Conservation (phyloP, 2,329 filamentous ascomycete genomes). For the Dothistroma septosporum region DNA sequence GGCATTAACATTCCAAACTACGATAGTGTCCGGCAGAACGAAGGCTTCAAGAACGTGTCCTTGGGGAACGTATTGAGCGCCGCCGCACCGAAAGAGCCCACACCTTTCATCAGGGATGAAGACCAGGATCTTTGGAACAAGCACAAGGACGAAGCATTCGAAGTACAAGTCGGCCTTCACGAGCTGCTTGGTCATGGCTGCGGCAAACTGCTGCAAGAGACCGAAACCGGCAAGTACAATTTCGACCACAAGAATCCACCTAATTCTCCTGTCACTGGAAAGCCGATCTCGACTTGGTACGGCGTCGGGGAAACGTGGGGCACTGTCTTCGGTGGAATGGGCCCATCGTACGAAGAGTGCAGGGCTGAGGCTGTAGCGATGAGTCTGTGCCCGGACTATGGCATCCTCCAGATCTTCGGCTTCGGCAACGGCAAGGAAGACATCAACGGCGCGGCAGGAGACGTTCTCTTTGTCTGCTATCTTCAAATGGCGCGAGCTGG, state of each 20-base stretch:
- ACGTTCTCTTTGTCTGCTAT: constrained; percentile 84
- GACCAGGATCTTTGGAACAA: constrained; percentile 76
- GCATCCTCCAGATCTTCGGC: constrained; percentile 84
- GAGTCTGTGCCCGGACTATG: constrained; percentile 83
- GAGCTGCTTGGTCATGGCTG: constrained; percentile 90
- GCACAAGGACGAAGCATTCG: constrained; percentile 82
- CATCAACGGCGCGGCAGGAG: constrained; percentile 71
- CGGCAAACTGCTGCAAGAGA: constrained; percentile 90
- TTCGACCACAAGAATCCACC: constrained; percentile 82
- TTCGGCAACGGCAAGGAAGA: constrained; percentile 74
- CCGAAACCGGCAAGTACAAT: constrained; percentile 74
- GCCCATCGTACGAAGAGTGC: constrained; percentile 90
- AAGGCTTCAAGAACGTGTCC: constrained; percentile 90
- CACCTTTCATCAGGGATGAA: constrained; percentile 73
- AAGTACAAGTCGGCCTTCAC: constrained; percentile 93
- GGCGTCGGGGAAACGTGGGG: constrained; percentile 95
- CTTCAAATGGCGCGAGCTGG: constrained; percentile 94
- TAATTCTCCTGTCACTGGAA: constrained; percentile 70
- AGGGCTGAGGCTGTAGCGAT: constrained; percentile 92
- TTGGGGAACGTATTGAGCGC: constrained; percentile 89
- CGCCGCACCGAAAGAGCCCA: constrained; percentile 85
- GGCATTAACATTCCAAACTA: constrained; percentile 51
- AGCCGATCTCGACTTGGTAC: constrained; percentile 82
- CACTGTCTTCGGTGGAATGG: constrained; percentile 79
- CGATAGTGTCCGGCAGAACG: constrained; percentile 69